phyloP scores from a whole-genome alignment of 1,139 yeast species.

The Kodamaea fungicola region DNA sequence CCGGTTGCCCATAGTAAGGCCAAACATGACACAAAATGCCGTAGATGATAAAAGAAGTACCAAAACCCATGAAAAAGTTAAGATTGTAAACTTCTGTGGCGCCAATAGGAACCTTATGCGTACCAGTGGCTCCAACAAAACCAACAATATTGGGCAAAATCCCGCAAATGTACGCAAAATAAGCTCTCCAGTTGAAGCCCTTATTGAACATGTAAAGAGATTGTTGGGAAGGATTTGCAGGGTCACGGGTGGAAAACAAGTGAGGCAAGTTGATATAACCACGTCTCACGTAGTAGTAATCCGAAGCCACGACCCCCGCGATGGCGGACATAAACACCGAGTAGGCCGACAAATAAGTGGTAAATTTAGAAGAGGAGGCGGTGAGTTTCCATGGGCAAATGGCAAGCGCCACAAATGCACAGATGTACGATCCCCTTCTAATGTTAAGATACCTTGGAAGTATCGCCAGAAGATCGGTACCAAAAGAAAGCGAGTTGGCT shows the following conservation, averaged over 20 bases:
- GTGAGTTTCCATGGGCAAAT: slow-evolving; percentile 89
- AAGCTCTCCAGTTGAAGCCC: slow-evolving; percentile 83
- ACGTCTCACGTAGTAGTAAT: slow-evolving; percentile 73
- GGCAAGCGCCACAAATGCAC: slow-evolving; percentile 73
- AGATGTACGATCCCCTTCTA: slow-evolving; percentile 69
- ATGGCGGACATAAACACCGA: slow-evolving; percentile 83
- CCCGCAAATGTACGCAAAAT: slow-evolving; percentile 68
- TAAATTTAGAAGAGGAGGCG: slow-evolving; percentile 69
- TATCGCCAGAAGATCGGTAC: slow-evolving; percentile 86
- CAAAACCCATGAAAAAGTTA: slow-evolving; percentile 74
- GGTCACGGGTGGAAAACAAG: slow-evolving; percentile 47
- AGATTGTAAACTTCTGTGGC: slow-evolving; percentile 71
- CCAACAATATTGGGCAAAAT: slow-evolving; percentile 83
- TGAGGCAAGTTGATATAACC: slow-evolving; percentile 67
- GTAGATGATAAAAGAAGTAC: slow-evolving; percentile 51
- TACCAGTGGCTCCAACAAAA: slow-evolving; percentile 77
- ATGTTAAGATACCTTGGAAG: slow-evolving; percentile 71
- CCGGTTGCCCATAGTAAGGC: slow-evolving; percentile 63
- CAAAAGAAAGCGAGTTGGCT: slow-evolving; percentile 86
- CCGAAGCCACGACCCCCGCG: slow-evolving; percentile 79
- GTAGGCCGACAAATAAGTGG: slow-evolving; percentile 81
- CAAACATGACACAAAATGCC: slow-evolving; percentile 45
- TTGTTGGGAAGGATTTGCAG: slow-evolving; percentile 26
- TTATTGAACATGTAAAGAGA: slow-evolving; percentile 56
- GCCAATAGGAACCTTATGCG: slow-evolving; percentile 66